Evolutionary conservation across 2,329 filamentous ascomycete species (phyloP).

Genomic region (Neophaeococcomyces mojaviensis): DNA sequence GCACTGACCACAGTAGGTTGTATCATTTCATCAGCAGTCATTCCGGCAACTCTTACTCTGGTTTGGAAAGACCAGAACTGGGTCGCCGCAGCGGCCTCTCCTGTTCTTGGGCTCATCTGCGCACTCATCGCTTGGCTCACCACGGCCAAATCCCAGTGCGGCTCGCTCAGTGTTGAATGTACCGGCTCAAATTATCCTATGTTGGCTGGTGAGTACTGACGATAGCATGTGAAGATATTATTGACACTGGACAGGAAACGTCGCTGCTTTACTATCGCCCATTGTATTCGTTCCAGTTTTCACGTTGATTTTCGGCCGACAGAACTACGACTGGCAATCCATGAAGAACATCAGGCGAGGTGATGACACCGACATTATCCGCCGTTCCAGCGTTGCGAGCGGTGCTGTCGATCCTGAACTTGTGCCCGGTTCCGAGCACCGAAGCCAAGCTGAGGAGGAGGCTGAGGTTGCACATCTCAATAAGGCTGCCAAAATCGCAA

Average conservation of each 20-base stretch:
- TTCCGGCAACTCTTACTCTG: slow-evolving; percentile 73
- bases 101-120: slow-evolving; percentile 60
- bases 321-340: slow-evolving; percentile 78
- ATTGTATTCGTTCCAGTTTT: slow-evolving; percentile 66
- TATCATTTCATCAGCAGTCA: slow-evolving; percentile 76
- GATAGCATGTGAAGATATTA: slow-evolving; percentile 30
- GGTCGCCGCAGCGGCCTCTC: slow-evolving; percentile 62
- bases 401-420: slow-evolving; percentile 53
- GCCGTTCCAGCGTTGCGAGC: slow-evolving; percentile 41
- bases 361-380: slow-evolving; percentile 67
- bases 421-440: slow-evolving; percentile 43
- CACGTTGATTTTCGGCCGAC: slow-evolving; percentile 60
- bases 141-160: slow-evolving; percentile 62
- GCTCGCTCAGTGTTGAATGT: slow-evolving; percentile 60
- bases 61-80: slow-evolving; percentile 75
- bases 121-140: slow-evolving; percentile 72
- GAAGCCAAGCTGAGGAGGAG: slow-evolving; percentile 27
- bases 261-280: slow-evolving; percentile 71
- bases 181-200: slow-evolving; percentile 61
- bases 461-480: slow-evolving; percentile 45
- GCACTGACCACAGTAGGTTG: too few relatives aligned
- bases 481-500: slow-evolving; percentile 48
- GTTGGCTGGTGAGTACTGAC: slow-evolving; percentile 9
- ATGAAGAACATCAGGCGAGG: slow-evolving; percentile 73
- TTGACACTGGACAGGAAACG: slow-evolving; percentile 82